Conservation (phyloP, 2,329 filamentous ascomycete genomes). For the Cephalotrichum gorgonifer region DNA sequence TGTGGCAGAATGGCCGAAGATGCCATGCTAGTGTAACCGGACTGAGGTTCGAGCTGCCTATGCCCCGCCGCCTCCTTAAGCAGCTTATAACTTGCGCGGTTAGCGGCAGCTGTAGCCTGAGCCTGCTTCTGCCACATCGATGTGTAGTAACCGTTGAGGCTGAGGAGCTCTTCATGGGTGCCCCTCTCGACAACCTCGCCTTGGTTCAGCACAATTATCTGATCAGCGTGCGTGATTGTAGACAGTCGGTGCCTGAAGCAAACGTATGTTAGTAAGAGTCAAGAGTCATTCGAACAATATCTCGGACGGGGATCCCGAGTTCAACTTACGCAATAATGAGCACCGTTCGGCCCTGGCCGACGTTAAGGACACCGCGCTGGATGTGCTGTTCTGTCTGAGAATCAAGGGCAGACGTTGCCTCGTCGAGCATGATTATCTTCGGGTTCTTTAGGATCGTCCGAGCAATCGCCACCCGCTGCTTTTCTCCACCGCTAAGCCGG, state of each 20-base stretch:
- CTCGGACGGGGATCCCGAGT: no score
- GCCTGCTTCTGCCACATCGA: slow-evolving; percentile 89
- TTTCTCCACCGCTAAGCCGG: slow-evolving; percentile 80
- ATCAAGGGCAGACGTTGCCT: slow-evolving; percentile 85
- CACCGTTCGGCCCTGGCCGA: slow-evolving; percentile 80
- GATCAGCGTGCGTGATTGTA: slow-evolving; percentile 76
- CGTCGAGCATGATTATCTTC: slow-evolving; percentile 83
- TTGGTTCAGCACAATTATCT: slow-evolving; percentile 68
- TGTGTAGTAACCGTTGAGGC: slow-evolving; percentile 61
- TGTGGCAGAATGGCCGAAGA: slow-evolving; percentile 16
- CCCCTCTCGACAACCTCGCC: slow-evolving; percentile 71
- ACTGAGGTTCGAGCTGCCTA: slow-evolving; percentile 25
- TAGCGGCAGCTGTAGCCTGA: slow-evolving; percentile 58
- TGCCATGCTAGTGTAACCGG: slow-evolving; percentile 33
- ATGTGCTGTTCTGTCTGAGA: slow-evolving; percentile 91
- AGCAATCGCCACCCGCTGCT: slow-evolving; percentile 87
- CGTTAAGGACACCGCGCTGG: slow-evolving; percentile 70
- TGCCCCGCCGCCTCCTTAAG: not conserved
- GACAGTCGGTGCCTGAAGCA: slow-evolving; percentile 61
- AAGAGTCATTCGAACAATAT: no score
- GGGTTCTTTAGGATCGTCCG: slow-evolving; percentile 88
- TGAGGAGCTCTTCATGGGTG: slow-evolving; percentile 67
- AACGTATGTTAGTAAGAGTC: slow-evolving; percentile 11
- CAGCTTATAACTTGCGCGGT: slow-evolving; percentile 29
- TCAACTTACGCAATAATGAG: slow-evolving; percentile 77